Base-by-base conservation (phyloP, 495 filamentous ascomycete genomes). In the Penicillium steckii region DNA sequence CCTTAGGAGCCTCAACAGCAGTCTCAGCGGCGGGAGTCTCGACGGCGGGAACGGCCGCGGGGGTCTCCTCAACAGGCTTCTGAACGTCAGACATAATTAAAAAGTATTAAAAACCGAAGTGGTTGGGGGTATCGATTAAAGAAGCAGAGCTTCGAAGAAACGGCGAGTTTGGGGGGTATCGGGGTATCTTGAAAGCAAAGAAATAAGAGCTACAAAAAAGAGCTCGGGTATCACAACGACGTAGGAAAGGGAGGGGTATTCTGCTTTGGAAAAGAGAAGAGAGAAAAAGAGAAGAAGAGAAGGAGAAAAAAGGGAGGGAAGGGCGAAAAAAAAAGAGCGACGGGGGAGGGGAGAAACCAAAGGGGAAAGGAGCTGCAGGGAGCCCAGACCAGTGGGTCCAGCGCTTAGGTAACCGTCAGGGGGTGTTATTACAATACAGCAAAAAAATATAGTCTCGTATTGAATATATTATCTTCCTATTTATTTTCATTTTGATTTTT, bases 21-120 rank as follows among this genome's bases (percentile, higher is more conserved):
- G 62, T 56, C 59, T 75, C 76, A 50, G 52, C 66, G 47, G 59
- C 66, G 47, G 59, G 55, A 55, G 67, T 49, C 59, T 71, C 67
- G 56, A 57, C 55, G 50, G 62, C 64, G 63, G 74, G 69, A 48
- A 63, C 67, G 45, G 53, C 73, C 62, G 52, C 72, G 46, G 72
- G 66, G 56, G 71, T 70, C 69, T 76, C 71, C 62, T 79, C 76
- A 50, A 78, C 66, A 57, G 78, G 65, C 60, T 78, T 75, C 59
- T 75, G 71, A 47, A 61, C 62, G 52, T 77, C 76, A 66, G 79
- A 80, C 78, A 83, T 82, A 57, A 57, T 75, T 66, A 66, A 56
- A 57, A 58, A 44, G 38, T 56, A 60, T 60, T 57, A 55, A 48
- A 58, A 48, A 58, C 52, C 49, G 55, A 62, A 61, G 49, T 56